Evolutionary conservation across 2,329 filamentous ascomycete species (phyloP), one percentile per base, ranked within the genome.

Genomic region (Claviceps maximensis): DNA sequence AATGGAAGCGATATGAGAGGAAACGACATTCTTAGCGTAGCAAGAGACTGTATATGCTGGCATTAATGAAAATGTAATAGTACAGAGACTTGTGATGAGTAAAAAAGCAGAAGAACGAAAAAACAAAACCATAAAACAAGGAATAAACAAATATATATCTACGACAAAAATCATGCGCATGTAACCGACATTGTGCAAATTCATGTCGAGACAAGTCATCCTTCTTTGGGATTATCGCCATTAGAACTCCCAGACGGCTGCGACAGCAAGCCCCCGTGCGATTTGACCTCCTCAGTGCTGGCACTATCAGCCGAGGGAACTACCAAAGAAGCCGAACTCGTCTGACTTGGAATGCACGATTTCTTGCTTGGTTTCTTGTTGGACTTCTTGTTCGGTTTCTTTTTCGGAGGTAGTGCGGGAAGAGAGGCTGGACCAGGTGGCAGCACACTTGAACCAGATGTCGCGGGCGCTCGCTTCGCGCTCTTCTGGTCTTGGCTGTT

Each of bases 391-490:
- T 56, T 60, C 6, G 61, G 54, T 53, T 70, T 65, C 54, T 61
- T 60, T 58, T 67, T 70, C 25, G 61, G 51, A 41, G 67, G 67
- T 41, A 59, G 65, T 38, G 65, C 62, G 29, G 70, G 69, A 19
- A 70, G 58, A 17, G 69, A 71, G 31, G 68, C 60, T 23, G 65
- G 67, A 17, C 69, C 65, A 45, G 69, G 67, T 36, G 70, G 69
- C 40, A 71, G 64, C n/a, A 65, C 58, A 50, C 66, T 67, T 25
- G 54, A 46, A n/a, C 19, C 49, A 33, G 56, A 53, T 23, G 49
- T 50, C n/a, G 56, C 47, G 51, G 47, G 49, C 55, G 52, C 52
- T 56, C 53, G 55, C 55, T 41, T 40, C 52, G 19, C 49, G 27
- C 29, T 44, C 17, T 38, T 47, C 49, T 55, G 38, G 40, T 53